Evolutionary conservation across 2,329 filamentous ascomycete species (phyloP).

Genomic region (Colletotrichum sp.): DNA sequence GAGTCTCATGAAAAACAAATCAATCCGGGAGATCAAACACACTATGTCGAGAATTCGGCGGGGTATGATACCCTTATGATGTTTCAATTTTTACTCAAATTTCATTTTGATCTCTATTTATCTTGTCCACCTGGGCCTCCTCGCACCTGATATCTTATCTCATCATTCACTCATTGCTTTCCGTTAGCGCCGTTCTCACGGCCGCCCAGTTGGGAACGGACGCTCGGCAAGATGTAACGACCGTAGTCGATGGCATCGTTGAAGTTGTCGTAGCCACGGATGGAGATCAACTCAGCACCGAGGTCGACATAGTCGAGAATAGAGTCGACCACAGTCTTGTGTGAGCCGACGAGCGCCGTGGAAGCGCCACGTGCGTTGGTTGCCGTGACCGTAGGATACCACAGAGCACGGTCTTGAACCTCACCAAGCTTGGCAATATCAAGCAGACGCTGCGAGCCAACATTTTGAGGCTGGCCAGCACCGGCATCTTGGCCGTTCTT

Average conservation of each 20-base stretch:
- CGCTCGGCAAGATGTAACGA: slow-evolving; percentile 55
- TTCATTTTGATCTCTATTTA: background rate
- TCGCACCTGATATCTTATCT: background rate
- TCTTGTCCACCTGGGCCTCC: background rate
- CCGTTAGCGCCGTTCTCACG: slow-evolving; percentile 12
- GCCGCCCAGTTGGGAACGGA: slow-evolving; percentile 41
- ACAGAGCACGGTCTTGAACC: slow-evolving; percentile 65
- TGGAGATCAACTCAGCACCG: slow-evolving; percentile 61
- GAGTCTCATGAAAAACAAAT: background rate
- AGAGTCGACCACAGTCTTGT: slow-evolving; percentile 56
- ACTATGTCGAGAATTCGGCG: background rate
- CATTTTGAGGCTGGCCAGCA: slow-evolving; percentile 55
- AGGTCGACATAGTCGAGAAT: slow-evolving; percentile 62
- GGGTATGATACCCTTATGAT: background rate
- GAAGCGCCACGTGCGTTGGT: slow-evolving; percentile 64
- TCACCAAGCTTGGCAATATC: slow-evolving; percentile 61
- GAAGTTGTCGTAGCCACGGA: slow-evolving; percentile 65
- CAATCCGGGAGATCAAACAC: background rate
- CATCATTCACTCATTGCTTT: background rate
- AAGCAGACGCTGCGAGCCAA: slow-evolving; percentile 61
- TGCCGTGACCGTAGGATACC: slow-evolving; percentile 66
- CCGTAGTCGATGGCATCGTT: slow-evolving; percentile 66
- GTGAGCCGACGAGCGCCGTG: slow-evolving; percentile 61
- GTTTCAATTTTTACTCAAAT: background rate
- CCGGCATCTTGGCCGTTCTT: slow-evolving; percentile 24